phyloP scores from a whole-genome alignment of 257 asterid genomes.

The Solanum bulbocastanum region DNA sequence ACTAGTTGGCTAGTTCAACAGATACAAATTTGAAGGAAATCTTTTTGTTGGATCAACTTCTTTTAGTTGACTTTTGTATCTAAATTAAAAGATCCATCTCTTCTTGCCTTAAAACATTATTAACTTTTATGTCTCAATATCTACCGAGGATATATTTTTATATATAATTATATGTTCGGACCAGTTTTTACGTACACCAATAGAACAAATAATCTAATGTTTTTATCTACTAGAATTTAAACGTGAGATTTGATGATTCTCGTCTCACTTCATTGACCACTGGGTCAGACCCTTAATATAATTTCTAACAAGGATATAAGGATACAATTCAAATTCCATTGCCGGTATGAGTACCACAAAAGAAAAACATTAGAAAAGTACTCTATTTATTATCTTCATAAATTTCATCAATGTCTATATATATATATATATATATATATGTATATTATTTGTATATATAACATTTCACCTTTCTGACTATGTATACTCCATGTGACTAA shows the following conservation, averaged over 20 bases:
- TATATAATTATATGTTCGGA: background rate
- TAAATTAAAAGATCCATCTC: background rate
- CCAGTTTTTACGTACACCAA: accelerated
- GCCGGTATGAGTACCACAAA: background rate
- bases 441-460: background rate
- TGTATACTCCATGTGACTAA: background rate
- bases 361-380: background rate
- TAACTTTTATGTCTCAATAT: background rate
- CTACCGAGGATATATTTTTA: background rate
- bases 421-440: background rate
- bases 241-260: accelerated
- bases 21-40: background rate
- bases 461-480: background rate
- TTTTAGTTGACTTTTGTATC: background rate
- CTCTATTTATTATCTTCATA: background rate
- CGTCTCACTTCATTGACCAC: accelerated
- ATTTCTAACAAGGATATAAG: background rate
- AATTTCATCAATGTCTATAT: background rate
- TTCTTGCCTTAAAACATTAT: background rate
- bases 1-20: background rate
- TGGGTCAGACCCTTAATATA: background rate
- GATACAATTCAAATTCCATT: background rate
- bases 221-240: background rate
- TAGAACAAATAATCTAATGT: accelerated
- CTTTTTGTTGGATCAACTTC: background rate